Conservation (phyloP, 2,329 filamentous ascomycete genomes). For the Aspergillus novofumigatus region DNA sequence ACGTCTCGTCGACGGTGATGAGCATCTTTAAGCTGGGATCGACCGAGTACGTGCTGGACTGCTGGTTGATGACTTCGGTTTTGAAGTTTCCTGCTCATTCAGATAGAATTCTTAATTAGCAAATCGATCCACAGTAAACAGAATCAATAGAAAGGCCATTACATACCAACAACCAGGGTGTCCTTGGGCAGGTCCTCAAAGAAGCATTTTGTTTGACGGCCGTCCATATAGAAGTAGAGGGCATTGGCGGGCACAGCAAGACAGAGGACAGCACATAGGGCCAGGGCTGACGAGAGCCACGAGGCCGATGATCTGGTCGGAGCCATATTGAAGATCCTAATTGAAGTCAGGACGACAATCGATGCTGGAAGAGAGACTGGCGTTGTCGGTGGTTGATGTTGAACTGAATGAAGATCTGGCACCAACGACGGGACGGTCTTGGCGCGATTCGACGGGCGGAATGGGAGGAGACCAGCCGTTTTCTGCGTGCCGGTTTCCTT, state of each 20-base stretch:
- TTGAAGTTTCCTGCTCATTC: constrained; percentile 67
- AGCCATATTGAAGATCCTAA: constrained; percentile 27
- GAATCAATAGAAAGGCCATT: not conserved
- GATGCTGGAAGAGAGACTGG: not conserved
- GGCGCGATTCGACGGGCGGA: constrained; percentile 15
- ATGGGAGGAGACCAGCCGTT: not conserved
- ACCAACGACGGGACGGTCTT: constrained; percentile 17
- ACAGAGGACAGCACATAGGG: constrained; percentile 63
- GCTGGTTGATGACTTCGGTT: constrained; percentile 77
- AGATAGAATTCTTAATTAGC: not conserved
- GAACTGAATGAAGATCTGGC: constrained; percentile 21
- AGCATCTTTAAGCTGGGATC: constrained; percentile 76
- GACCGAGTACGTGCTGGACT: constrained; percentile 62
- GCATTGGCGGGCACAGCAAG: constrained; percentile 65
- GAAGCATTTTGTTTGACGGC: constrained; percentile 84
- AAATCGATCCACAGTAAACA: too few relatives aligned
- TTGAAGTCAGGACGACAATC: not conserved
- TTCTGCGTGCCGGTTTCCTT: not conserved
- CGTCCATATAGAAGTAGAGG: constrained; percentile 94
- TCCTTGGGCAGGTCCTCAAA: constrained; percentile 97
- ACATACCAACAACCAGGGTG: constrained; percentile 81
- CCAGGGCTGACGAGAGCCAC: constrained; percentile 45
- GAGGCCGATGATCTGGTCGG: constrained; percentile 31
- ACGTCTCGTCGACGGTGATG: constrained; percentile 92
- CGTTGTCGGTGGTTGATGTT: constrained; percentile 4